A percentile compares a stretch with the other conserved stretches of the same genome.
phyloP scores from a whole-genome alignment of 140 eudicot genomes.

The Oenanthe javanica region DNA sequence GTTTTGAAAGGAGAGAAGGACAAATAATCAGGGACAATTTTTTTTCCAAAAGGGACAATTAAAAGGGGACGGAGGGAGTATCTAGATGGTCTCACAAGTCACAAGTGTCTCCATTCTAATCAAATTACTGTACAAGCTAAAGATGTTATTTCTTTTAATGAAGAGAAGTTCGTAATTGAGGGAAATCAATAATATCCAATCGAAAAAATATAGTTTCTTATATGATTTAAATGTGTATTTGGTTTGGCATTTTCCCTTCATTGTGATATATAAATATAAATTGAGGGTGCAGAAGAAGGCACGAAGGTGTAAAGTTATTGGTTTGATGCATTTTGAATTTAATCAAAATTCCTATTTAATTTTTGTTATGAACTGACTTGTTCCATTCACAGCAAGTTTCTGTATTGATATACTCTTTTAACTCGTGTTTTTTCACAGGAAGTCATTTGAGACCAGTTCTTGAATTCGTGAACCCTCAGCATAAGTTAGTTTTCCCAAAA shows the following conservation, averaged over 20 bases:
- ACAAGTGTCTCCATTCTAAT: neutral
- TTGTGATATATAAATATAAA: neutral
- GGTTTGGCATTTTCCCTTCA: neutral
- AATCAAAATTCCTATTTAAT: neutral
- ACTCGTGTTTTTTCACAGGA: slow-evolving; percentile 33
- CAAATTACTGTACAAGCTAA: neutral
- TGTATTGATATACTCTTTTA: neutral
- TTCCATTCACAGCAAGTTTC: neutral
- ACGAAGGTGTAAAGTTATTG: neutral
- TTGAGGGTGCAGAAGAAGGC: neutral
- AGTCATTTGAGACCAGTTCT: slow-evolving; percentile 45
- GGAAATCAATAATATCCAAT: neutral
- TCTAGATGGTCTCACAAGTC: neutral
- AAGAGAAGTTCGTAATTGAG: neutral
- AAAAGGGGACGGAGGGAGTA: too few species aligned
- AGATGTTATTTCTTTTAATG: neutral
- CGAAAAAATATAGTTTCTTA: neutral
- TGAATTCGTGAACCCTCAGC: slow-evolving; percentile 82
- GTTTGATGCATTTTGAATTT: neutral
- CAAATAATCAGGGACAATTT: too few species aligned
- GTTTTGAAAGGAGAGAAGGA: too few species aligned
- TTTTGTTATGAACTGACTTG: too few species aligned
- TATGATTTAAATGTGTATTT: neutral
- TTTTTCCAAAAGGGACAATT: too few species aligned
- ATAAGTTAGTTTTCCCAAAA: slow-evolving; percentile 51